Percentiles rank a stretch among this genome's conserved stretches.
Evolutionary conservation across 129 eudicot species (phyloP).

Genomic region (Artemisia argyi): DNA sequence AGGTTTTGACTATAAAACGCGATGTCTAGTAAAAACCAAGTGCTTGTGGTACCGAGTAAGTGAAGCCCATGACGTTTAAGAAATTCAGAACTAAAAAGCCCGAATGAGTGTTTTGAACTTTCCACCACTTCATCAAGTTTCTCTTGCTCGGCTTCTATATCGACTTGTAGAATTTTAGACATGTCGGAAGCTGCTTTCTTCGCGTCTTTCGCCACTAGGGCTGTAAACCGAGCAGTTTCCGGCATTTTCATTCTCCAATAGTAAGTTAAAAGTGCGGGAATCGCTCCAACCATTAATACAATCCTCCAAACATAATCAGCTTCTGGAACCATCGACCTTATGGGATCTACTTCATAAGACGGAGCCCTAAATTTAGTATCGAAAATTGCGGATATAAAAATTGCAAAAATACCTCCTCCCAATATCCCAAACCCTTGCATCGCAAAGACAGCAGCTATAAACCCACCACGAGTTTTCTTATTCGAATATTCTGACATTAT

Average conservation of each 20-base stretch:
- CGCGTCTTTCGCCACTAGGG: slow-evolving; percentile 46
- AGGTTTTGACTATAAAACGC: slow-evolving; percentile 59
- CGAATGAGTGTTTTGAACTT: slow-evolving; percentile 21
- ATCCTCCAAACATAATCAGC: slow-evolving; percentile 62
- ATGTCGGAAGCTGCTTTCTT: slow-evolving; percentile 54
- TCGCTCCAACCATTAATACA: slow-evolving; percentile 47
- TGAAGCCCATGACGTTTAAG: slow-evolving; percentile 47
- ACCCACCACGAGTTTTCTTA: slow-evolving; percentile 55
- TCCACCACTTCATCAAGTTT: slow-evolving; percentile 24
- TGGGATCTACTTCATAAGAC: slow-evolving; percentile 40
- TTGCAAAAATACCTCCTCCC: slow-evolving; percentile 53
- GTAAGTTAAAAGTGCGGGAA: slow-evolving; percentile 52
- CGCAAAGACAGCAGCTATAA: slow-evolving; percentile 64
- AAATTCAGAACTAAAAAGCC: slow-evolving; percentile 45
- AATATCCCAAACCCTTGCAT: slow-evolving; percentile 66
- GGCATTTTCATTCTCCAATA: slow-evolving; percentile 68
- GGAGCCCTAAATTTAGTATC: slow-evolving; percentile 42
- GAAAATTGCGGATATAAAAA: slow-evolving; percentile 34
- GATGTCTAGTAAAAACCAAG: slow-evolving; percentile 59
- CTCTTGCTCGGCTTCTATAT: slow-evolving; percentile 39
- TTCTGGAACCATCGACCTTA: slow-evolving; percentile 40
- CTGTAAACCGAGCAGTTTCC: slow-evolving; percentile 56
- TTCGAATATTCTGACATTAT: slow-evolving; percentile 64
- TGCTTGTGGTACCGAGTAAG: slow-evolving; percentile 51
- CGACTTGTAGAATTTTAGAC: slow-evolving; percentile 47